phyloP scores from a whole-genome alignment of 2,329 filamentous ascomycete species.

The Bipolaris oryzae region DNA sequence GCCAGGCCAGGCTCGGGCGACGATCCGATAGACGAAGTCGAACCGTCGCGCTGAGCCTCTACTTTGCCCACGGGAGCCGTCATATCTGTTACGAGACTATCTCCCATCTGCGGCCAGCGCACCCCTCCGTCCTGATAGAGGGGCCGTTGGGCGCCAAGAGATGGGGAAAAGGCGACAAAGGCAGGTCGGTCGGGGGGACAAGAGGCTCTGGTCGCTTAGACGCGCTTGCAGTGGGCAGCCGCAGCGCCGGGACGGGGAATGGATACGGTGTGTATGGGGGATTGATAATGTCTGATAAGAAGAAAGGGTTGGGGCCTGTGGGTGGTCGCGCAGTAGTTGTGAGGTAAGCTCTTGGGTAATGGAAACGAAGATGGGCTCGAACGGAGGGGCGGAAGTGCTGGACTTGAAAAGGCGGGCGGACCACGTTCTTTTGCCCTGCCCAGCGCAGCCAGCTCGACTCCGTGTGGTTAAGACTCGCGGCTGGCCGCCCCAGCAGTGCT shows the following conservation, averaged over 20 bases:
- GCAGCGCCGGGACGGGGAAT: slow-evolving; percentile 42
- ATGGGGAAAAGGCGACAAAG: slow-evolving; percentile 43
- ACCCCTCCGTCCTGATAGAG: slow-evolving; percentile 50
- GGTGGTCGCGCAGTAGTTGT: slow-evolving; percentile 50
- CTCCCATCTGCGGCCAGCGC: slow-evolving; percentile 57
- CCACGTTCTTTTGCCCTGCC: slow-evolving; percentile 31
- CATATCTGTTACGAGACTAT: slow-evolving; percentile 55
- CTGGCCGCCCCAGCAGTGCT: slow-evolving; percentile 22
- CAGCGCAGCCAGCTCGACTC: slow-evolving; percentile 16
- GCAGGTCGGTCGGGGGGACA: slow-evolving; percentile 24
- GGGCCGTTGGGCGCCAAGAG: slow-evolving; percentile 46
- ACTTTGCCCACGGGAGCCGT: slow-evolving; percentile 54
- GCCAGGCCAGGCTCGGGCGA: slow-evolving; percentile 55
- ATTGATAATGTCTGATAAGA: slow-evolving; percentile 55
- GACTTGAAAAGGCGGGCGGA: slow-evolving; percentile 45
- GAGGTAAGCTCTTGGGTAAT: slow-evolving; percentile 58
- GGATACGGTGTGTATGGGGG: slow-evolving; percentile 44
- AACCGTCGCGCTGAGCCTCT: slow-evolving; percentile 53
- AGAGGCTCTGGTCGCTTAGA: slow-evolving; percentile 46
- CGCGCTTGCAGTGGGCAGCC: slow-evolving; percentile 44
- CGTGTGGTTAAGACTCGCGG: slow-evolving; percentile 27
- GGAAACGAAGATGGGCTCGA: slow-evolving; percentile 47
- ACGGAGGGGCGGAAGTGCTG: slow-evolving; percentile 43
- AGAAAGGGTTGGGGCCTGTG: slow-evolving; percentile 34
- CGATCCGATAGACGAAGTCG: slow-evolving; percentile 56